A percentile compares a stretch with the other conserved stretches of the same genome.
These are phyloP conservation scores for Nitzschia sp. DNA, from an alignment of 108 stramenopile species.

Conservation along the genomic window DNA sequence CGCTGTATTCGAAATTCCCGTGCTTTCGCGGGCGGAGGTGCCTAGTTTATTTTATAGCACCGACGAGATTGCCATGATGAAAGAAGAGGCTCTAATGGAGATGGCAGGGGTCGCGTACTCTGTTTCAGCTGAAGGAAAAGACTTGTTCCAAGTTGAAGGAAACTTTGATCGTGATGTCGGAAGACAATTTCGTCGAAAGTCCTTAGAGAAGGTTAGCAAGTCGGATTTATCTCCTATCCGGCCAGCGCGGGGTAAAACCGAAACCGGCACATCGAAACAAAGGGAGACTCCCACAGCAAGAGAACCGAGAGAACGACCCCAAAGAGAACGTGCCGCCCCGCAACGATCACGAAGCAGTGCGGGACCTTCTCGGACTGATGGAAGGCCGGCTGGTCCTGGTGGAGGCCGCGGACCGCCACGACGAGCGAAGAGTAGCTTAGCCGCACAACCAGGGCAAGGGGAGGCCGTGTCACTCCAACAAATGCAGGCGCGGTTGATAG, in stretches of 20 bases:
- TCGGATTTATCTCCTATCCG: neutral
- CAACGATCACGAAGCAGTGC: neutral
- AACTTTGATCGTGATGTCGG: neutral
- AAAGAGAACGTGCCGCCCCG: neutral
- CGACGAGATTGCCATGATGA: constrained; percentile 11
- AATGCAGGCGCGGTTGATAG: neutral
- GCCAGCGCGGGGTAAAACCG: neutral
- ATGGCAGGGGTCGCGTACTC: neutral
- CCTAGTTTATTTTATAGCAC: neutral
- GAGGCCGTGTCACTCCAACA: neutral
- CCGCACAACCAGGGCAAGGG: neutral
- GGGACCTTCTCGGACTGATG: neutral
- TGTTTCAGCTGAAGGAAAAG: neutral
- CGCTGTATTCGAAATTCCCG: neutral
- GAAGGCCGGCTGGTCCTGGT: too few species aligned
- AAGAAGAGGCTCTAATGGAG: neutral
- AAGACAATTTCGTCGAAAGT: neutral
- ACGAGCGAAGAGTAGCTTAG: neutral
- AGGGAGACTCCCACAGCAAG: neutral
- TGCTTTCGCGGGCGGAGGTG: neutral
- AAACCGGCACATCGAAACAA: neutral
- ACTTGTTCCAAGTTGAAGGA: neutral
- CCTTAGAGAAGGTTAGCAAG: neutral
- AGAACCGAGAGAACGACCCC: neutral
- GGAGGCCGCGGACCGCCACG: neutral